Conservation (phyloP, 805 yeast species). For the Starmerella sirachaensis region DNA sequence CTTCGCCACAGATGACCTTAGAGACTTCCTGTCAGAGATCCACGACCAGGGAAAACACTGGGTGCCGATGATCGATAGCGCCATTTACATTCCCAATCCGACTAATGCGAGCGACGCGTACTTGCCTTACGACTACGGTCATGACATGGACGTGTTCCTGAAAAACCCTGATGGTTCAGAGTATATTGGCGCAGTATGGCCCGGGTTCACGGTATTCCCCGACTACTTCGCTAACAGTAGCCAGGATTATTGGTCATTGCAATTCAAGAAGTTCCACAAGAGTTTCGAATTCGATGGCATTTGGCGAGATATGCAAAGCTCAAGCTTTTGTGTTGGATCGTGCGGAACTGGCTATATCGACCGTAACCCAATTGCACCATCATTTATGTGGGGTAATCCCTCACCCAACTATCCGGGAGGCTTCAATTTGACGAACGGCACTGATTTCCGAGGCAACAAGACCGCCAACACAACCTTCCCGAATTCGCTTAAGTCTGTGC, state of each 20-base stretch:
- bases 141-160: conserved; percentile 2
- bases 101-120: not conserved
- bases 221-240: conserved; percentile 1
- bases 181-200: conserved; percentile 6
- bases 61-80: conserved; percentile 4
- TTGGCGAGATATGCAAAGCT: conserved; percentile 5
- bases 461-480: not conserved
- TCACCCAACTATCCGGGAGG: not conserved
- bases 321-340: too few relatives aligned
- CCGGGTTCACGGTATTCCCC: conserved; percentile 4
- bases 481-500: not conserved
- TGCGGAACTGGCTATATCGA: too few relatives aligned
- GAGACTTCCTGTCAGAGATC: not conserved
- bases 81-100: conserved; percentile 1
- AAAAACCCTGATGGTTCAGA: not conserved
- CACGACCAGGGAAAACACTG: conserved; percentile 1
- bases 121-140: conserved; percentile 4
- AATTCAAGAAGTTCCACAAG: not conserved
- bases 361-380: too few relatives aligned
- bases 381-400: too few relatives aligned
- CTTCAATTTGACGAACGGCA: conserved; percentile 1
- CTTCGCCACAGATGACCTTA: not conserved
- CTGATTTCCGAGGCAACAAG: not conserved
- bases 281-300: conserved; percentile 1
- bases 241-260: conserved; percentile 3